Evolutionary conservation across 192 early-diverging fungal genomes (phyloP).

Genomic region (Coemansia asiatica): DNA sequence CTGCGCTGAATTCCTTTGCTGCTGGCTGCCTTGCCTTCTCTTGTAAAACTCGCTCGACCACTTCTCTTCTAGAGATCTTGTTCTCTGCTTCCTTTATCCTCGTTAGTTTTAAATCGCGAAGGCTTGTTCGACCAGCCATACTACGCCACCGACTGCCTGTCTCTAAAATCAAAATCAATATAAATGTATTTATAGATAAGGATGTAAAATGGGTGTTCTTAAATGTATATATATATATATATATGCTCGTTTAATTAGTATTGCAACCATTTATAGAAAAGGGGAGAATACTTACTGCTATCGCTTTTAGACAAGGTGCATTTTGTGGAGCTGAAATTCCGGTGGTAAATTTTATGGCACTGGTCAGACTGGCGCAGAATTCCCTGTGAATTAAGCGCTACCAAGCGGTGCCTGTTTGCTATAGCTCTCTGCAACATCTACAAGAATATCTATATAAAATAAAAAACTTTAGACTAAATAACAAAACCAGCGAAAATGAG

Average conservation of each 20-base stretch:
- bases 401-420: neutral
- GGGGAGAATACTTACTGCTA: neutral
- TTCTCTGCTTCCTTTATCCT: constrained; percentile 23
- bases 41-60: constrained; percentile 18
- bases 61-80: constrained; percentile 16
- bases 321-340: neutral
- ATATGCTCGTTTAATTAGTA: too few relatives aligned
- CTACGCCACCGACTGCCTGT: constrained; percentile 11
- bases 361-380: neutral
- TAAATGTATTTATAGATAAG: too few relatives aligned
- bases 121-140: constrained; percentile 12
- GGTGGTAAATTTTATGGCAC: neutral
- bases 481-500: neutral
- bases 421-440: neutral
- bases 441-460: neutral
- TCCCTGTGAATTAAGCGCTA: neutral
- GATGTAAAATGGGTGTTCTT: too few relatives aligned
- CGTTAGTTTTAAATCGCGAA: constrained; percentile 13
- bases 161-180: neutral
- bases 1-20: neutral
- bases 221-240: too few relatives aligned
- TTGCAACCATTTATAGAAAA: too few relatives aligned
- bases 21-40: constrained; percentile 4
- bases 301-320: neutral
- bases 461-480: neutral